Conservation (phyloP, 768 basidiomycete genomes). For the Suillus discolor region DNA sequence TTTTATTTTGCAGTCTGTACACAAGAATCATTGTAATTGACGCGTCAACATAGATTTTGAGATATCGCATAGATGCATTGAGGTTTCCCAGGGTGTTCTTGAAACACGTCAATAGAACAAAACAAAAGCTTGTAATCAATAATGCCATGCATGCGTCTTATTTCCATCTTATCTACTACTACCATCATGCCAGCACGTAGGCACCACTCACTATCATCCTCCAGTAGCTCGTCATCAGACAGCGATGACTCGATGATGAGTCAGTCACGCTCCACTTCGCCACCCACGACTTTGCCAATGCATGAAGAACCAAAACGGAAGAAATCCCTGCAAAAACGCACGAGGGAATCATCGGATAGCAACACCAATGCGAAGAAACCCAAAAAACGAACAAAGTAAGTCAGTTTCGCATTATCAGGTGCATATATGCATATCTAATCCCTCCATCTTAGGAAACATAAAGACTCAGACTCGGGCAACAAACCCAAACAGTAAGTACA, state of each 20-base stretch:
- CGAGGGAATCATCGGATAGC: background rate
- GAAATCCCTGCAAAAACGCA: background rate
- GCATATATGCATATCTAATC: background rate
- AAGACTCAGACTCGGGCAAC: background rate
- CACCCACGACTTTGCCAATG: background rate
- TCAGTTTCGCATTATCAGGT: background rate
- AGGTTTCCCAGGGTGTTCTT: no score
- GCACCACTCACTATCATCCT: background rate
- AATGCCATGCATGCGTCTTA: background rate
- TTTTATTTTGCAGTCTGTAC: background rate
- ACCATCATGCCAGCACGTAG: background rate
- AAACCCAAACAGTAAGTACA: background rate
- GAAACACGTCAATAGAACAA: background rate
- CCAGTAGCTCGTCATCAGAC: background rate
- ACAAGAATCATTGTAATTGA: no score
- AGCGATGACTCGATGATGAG: background rate
- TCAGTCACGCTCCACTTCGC: no score
- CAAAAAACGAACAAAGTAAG: background rate
- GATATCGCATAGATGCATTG: no score
- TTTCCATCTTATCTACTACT: background rate
- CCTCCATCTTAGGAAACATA: background rate
- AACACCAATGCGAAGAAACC: background rate
- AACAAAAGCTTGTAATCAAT: background rate
- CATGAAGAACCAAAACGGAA: background rate
- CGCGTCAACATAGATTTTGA: no score